Evolutionary conservation across 768 basidiomycete genomes (phyloP), one percentile per base, ranked within the genome.

Genomic region (Amanita jacksonii): DNA sequence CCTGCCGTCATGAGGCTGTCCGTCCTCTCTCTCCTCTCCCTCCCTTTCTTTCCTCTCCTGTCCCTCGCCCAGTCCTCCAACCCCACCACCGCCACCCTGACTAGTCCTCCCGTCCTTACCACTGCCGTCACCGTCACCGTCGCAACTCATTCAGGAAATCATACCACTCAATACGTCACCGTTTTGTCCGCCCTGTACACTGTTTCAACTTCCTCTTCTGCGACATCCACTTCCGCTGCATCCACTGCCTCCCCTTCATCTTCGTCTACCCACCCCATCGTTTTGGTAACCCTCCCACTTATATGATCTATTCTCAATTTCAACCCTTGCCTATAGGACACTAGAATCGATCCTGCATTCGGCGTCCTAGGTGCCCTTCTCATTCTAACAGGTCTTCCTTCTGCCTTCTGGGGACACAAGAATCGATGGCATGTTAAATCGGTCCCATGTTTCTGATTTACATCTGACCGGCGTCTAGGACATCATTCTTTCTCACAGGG

Each of bases 341-440:
- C 91, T 15, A 73, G 66, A 56, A 66, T 94, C 28, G 86, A 90
- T 55, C 87, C 88, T 20, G 91, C 81, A 12, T 97, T 93, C 62
- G 91, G 81, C 40, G 86, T 92, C 23, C 72, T 92, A 12, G 93
- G 93, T 37, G 85, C 77, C 4, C 62, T 96, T 49, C 78, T 97
- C 57, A 90, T 96, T 52, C 56, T 96, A 38, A 90, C 87, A 7
- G 93, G 93, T 37, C 67, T 93, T 5, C 89, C 90, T 7, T 85
- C 87, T 41, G 85, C 87, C 3, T 89, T 90, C 52, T 81, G 87
- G 65, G 93, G 93, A 16, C 90, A 92, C 66, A 94, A 94, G 72
- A 93, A 96, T 61, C 69, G 91, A 73, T 94, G 93, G 91, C 85
- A 56, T 32, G 74, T 66, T 32, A 49, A 51, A n/a, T n/a, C n/a